Base-by-base conservation (phyloP, 192 early-diverging fungal genomes). In the Coemansia sp. region DNA sequence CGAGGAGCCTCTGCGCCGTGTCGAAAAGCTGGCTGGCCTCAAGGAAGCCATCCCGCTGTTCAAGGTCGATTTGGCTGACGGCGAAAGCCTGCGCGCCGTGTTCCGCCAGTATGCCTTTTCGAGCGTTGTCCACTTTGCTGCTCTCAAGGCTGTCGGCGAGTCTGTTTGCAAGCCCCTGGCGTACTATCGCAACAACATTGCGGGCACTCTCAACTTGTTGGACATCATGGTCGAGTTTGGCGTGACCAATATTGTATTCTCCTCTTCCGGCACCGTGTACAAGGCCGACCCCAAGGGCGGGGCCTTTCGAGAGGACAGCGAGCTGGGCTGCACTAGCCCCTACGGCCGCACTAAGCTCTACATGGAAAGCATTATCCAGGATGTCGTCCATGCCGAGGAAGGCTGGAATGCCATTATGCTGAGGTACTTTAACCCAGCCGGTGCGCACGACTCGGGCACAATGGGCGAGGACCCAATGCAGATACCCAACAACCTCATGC, bases 331-430 rank as follows among this genome's bases (percentile, higher is more conserved):
- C 31, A 89, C 85, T 65, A 97, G 95, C 77, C 93, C 95, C 19
- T 98, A 98, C 66, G 97, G 97, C 31, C 88, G 94, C 56, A 96
- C 97, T n/a, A 98, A 98, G 64, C 83, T 96, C n/a, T 94, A 88
- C 73, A 89, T 93, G 59, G 96, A 98, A 72, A 87, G 86, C 73
- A 88, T 94, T 31, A 84, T 98, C 62, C 79, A 81, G 36, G 94
- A 96, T 59, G 86, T 92, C 67, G 90, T 83, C 70, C 65, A 62
- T 2, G 86, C 89, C 7, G 74, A 88, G 51, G 59, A 76, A 6
- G 85, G 88, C 11, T 90, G 88, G 89, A 89, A 87, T 42, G 86
- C 86, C 1, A 74, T 86, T 17, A 67, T 92, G 70, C 68, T 91
- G 41, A 81, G 97, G n/a, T 98, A 95, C 79, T 98, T 98, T 61